phyloP scores from a whole-genome alignment of 164 flowering plant species.

The Nymphaea thermarum region DNA sequence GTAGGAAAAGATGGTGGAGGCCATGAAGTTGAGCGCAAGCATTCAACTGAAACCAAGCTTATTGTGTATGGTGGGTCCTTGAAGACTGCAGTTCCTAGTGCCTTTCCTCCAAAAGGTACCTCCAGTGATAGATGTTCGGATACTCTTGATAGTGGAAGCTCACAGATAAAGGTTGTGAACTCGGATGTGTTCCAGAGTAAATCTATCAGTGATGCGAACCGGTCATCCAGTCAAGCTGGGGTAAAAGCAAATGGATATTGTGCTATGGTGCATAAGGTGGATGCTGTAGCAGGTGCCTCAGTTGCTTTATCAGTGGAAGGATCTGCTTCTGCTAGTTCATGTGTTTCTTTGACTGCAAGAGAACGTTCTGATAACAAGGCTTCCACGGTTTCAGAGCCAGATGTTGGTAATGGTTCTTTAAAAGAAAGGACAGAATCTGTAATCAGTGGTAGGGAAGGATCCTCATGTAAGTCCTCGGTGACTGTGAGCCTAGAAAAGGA shows the following conservation, averaged over 20 bases:
- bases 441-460: constrained; percentile 5
- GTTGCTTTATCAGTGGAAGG: background rate
- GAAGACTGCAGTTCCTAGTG: background rate
- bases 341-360: background rate
- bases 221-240: background rate
- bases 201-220: background rate
- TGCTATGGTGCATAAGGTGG: background rate
- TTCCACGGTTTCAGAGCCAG: constrained; percentile 10
- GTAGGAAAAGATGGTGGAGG: constrained; percentile 10
- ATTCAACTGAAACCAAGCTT: background rate
- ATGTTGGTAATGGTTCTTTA: constrained; percentile 10
- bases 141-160: background rate
- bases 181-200: background rate
- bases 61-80: background rate
- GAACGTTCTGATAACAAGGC: constrained; percentile 10
- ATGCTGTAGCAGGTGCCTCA: background rate
- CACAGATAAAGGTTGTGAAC: background rate
- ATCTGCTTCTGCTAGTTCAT: background rate
- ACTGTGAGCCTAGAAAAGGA: background rate
- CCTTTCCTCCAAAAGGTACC: background rate
- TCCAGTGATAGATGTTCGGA: background rate
- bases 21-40: constrained; percentile 8
- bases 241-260: background rate
- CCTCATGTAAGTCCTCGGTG: constrained; percentile 11
- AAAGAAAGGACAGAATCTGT: constrained; percentile 8